Base-by-base conservation (phyloP, 345 rosid species). In the Isatis tinctoria region DNA sequence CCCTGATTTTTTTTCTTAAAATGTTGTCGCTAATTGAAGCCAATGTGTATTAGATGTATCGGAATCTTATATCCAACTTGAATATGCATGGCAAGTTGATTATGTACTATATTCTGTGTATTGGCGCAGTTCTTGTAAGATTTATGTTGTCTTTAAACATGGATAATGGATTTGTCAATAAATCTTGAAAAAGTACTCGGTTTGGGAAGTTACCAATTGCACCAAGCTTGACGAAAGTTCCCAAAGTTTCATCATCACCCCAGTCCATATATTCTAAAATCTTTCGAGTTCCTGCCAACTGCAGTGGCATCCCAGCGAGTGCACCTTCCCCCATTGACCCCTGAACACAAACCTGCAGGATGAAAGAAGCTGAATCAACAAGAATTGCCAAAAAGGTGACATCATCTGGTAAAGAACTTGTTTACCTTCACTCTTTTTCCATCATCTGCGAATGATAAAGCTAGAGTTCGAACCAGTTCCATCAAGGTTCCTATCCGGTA, bases 291-390 rank as follows among this genome's bases (percentile, higher is more conserved):
- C 98, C 98, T 35, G 97, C 94, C 74, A 94, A 88, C 65, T 94
- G 98, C 81, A 94, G 36, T 9, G 98, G 97, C 97, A 91, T 94
- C 81, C 98, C 98, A 73, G 94, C 91, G 39, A 94, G 91, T 73
- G 96, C 97, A 52, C 98, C 97, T 77, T 83, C 82, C 49, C 98
- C 97, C 98, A 94, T 91, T 11, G 98, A 91, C 32, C 98, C 98
- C 83, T 94, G 98, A 70, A 91, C 98, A 81, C 98, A 94, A 72
- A 94, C 98, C 98, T 94, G 80, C 36, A 67, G 60, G 62, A 57
- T 7, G 52, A 72, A 39, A 56, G 58, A 67, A 30, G 44, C 63
- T 60, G 28, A 47, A 70, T 32, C 14, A 72, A 59, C 33, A 44
- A 65, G 43, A 64, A 47, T 53, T 69, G 16, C 2, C 1, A 61